Evolutionary conservation across 495 filamentous ascomycete genomes (phyloP), one percentile per base, ranked within the genome.

Genomic region (Penicillium diatomitis): DNA sequence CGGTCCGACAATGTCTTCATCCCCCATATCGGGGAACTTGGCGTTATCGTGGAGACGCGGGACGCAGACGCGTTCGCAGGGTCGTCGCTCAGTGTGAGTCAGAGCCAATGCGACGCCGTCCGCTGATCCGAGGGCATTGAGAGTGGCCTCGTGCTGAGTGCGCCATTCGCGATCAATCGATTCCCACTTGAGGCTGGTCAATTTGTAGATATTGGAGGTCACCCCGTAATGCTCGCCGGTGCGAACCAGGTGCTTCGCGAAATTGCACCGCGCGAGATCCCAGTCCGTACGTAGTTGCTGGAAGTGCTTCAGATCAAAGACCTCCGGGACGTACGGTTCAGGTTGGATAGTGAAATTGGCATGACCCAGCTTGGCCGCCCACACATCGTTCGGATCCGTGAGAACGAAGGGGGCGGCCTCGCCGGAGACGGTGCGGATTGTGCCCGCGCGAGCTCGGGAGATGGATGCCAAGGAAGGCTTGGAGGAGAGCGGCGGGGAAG

Each of bases 301-400:
- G 50, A 88, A 83, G 7, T 80, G 73, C 6, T 77, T 71, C 1
- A 85, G 53, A 46, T 82, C 75, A 50, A 69, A 80, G 0, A 55
- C 56, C 31, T 83, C 75, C 0, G 88, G 86, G 8, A 75, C 55
- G 56, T 96, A 95, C 0, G 90, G 90, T 58, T 81, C 82, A 2
- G 90, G 90, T 10, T 82, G 70, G 52, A 96, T 92, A 56, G 79
- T 90, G 67, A 90, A 96, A 61, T 96, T 95, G 39, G 90, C 88
- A 60, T 96, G 90, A 9, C 90, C 90, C 3, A 96, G 79, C 48
- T 80, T 82, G 55, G 81, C 77, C 5, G 88, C 81, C 90, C 90
- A 95, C 48, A 80, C 75, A 62, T 96, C 90, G 27, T 79, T 73
- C 7, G 78, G 76, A 43, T 86, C 80, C 5, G 79, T 74, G 0